Conservation (phyloP, 1,284 basidiomycete genomes). For the Puccinia polysora region DNA sequence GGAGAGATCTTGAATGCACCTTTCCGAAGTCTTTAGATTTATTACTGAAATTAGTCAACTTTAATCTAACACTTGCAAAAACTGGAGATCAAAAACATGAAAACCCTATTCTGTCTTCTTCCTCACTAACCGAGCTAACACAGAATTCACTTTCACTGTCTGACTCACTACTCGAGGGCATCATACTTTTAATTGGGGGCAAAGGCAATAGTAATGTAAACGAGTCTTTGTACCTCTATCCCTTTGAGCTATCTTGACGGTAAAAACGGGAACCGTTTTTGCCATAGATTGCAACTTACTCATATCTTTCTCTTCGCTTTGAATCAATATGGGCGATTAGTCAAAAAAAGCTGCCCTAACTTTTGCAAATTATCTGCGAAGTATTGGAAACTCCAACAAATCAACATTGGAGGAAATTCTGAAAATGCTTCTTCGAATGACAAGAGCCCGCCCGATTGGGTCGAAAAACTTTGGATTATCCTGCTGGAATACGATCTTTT, state of each 20-base stretch:
- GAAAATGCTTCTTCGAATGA: not conserved
- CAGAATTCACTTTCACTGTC: not conserved
- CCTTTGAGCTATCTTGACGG: no score
- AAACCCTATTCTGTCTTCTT: not conserved
- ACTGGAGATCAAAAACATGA: not conserved
- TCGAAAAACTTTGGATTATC: conserved; percentile 8
- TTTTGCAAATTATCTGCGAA: conserved; percentile 2
- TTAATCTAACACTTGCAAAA: no score
- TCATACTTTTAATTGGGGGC: conserved; percentile 35
- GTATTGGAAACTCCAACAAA: conserved; percentile 14
- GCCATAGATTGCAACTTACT: no score
- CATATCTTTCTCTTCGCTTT: no score
- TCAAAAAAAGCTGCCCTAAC: conserved; percentile 6
- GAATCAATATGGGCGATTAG: not conserved
- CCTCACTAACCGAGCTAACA: not conserved
- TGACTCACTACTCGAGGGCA: conserved; percentile 27
- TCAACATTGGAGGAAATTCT: not conserved
- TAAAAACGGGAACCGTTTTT: no score
- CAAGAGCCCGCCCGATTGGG: conserved; percentile 11
- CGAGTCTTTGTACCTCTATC: not conserved
- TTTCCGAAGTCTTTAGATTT: conserved; percentile 18
- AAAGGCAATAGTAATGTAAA: conserved; percentile 33
- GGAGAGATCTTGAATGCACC: conserved; percentile 35
- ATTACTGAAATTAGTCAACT: not conserved
- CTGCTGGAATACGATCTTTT: conserved; percentile 18